A percentile compares a stretch with the other conserved stretches of the same genome.
Evolutionary conservation across 805 yeast genomes (phyloP).

Genomic region (Candida nitratophila): DNA sequence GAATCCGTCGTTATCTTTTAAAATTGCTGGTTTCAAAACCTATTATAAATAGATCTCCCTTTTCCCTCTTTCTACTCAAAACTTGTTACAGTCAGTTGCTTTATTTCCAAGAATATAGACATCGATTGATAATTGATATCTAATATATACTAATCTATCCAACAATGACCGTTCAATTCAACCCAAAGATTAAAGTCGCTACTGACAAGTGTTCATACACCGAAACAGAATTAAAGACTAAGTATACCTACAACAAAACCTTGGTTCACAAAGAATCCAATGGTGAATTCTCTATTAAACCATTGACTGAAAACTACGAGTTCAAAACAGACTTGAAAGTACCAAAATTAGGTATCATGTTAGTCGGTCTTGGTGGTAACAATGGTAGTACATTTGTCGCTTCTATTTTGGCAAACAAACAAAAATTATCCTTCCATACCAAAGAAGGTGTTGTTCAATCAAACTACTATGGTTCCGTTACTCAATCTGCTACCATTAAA

Average conservation of each 20-base stretch:
- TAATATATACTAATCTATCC: not conserved
- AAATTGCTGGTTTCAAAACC: not conserved
- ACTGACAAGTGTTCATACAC: conserved; percentile 45
- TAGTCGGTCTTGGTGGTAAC: conserved; percentile 96
- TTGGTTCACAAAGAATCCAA: conserved; percentile 45
- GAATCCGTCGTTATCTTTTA: not conserved
- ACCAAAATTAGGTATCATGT: conserved; percentile 82
- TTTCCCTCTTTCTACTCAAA: not conserved
- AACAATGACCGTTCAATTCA: conserved; percentile 25
- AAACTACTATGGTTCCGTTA: conserved; percentile 90
- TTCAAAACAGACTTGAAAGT: conserved; percentile 77
- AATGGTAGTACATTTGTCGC: conserved; percentile 90
- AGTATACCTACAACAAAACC: conserved; percentile 72
- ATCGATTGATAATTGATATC: not conserved
- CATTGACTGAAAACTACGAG: conserved; percentile 65
- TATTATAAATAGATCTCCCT: not conserved
- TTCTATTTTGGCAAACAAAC: conserved; percentile 78
- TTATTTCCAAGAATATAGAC: not conserved
- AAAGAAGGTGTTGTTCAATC: conserved; percentile 67
- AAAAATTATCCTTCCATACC: conserved; percentile 69
- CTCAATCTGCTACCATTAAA: conserved; percentile 86
- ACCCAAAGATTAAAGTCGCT: conserved; percentile 44
- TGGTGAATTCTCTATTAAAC: conserved; percentile 59
- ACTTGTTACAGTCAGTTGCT: not conserved
- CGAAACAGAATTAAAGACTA: conserved; percentile 48